Evolutionary conservation across 163 green algal species (phyloP).

Genomic region (Trebouxiophyceae sp.): DNA sequence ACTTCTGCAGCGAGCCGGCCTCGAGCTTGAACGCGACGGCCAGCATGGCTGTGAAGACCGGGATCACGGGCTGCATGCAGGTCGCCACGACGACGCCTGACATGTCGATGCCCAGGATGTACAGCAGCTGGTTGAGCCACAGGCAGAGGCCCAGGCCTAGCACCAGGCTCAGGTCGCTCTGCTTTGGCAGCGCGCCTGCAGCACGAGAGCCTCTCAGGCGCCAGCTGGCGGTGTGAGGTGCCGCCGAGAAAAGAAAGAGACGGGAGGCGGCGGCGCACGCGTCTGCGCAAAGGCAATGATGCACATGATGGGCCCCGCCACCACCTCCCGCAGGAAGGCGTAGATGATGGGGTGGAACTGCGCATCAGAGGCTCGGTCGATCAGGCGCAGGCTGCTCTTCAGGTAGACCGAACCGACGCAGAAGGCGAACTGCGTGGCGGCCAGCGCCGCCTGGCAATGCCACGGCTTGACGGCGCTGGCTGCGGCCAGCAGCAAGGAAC

Average conservation of each 20-base stretch:
- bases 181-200: conserved; percentile 21
- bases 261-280: neutral
- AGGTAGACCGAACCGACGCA: conserved; percentile 55
- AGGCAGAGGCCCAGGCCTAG: conserved; percentile 36
- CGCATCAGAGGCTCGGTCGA: conserved; percentile 13
- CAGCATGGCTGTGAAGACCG: conserved; percentile 54
- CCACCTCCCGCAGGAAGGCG: conserved; percentile 45
- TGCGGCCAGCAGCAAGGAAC: too few relatives aligned
- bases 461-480: conserved; percentile 8
- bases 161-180: conserved; percentile 31
- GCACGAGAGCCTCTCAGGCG: neutral
- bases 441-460: conserved; percentile 36
- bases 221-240: too few relatives aligned
- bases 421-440: conserved; percentile 41
- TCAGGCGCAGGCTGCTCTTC: conserved; percentile 26
- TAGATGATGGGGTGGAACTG: conserved; percentile 57
- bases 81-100: conserved; percentile 58
- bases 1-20: conserved; percentile 38
- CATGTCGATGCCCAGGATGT: conserved; percentile 64
- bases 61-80: conserved; percentile 69
- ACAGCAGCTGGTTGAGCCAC: conserved; percentile 67
- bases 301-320: conserved; percentile 44
- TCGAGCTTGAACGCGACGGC: conserved; percentile 46
- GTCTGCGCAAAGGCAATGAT: conserved; percentile 21
- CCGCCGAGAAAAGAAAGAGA: too few relatives aligned